Percentiles rank a stretch among this genome's conserved stretches.
These are phyloP conservation scores for Trichoderma endophyticum DNA, from an alignment of 2,329 filamentous ascomycete genomes.

Conservation along the genomic window DNA sequence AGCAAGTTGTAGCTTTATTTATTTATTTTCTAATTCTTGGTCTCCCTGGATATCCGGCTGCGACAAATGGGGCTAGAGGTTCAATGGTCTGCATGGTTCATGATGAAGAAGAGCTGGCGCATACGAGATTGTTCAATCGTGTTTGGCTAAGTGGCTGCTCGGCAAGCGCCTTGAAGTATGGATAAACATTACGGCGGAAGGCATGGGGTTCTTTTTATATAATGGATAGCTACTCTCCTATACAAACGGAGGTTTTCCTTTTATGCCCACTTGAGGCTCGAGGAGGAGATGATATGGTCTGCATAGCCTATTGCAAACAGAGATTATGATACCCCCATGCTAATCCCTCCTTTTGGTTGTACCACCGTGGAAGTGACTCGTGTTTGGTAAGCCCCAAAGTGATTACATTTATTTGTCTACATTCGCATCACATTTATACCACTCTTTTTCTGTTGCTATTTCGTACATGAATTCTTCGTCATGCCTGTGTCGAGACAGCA, in stretches of 20 bases:
- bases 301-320: conserved; percentile 14
- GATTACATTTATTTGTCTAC: background rate
- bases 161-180: background rate
- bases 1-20: background rate
- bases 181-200: background rate
- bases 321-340: conserved; percentile 20
- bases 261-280: background rate
- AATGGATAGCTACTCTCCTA: background rate
- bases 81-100: conserved; percentile 8
- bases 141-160: background rate
- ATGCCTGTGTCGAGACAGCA: background rate
- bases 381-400: background rate
- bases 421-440: background rate
- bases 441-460: background rate
- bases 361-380: background rate
- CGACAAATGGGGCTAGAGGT: conserved; percentile 3
- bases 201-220: background rate
- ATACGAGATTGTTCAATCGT: background rate
- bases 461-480: background rate
- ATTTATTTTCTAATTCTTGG: background rate
- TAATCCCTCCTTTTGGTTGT: background rate
- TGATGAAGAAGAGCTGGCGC: conserved; percentile 3
- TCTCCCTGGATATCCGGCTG: conserved; percentile 13
- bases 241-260: background rate
- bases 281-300: conserved; percentile 9